A percentile compares a stretch with the other conserved stretches of the same genome.
These are phyloP conservation scores for Fraxinus nigra DNA, from an alignment of 305 asterid species.

Conservation along the genomic window DNA sequence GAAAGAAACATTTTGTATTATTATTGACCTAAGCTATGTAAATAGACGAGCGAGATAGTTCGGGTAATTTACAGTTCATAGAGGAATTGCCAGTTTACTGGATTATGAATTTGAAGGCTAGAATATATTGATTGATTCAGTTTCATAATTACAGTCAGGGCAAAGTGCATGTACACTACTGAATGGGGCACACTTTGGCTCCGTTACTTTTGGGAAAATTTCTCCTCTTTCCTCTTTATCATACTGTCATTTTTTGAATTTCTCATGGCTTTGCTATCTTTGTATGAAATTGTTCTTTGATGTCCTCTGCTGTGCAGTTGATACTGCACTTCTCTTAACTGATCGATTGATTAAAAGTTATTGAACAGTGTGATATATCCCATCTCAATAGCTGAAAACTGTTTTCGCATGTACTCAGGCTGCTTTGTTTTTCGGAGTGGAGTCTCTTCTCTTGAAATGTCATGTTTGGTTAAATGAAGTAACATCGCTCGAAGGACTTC, in stretches of 20 bases:
- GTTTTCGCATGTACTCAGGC: slow-evolving; percentile 47
- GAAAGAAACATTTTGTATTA: not conserved
- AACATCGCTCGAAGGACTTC: slow-evolving; percentile 40
- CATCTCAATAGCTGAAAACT: slow-evolving; percentile 20
- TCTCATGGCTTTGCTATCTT: not conserved
- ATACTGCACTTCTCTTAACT: not conserved
- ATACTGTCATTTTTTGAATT: slow-evolving; percentile 4
- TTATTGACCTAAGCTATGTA: slow-evolving; percentile 2
- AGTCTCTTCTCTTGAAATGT: slow-evolving; percentile 59
- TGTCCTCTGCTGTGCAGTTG: not conserved
- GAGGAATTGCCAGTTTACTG: not conserved
- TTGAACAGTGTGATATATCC: slow-evolving; percentile 14
- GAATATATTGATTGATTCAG: not conserved
- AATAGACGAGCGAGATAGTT: slow-evolving; percentile 10
- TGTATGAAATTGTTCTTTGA: slow-evolving; percentile 6
- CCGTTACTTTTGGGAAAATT: not conserved
- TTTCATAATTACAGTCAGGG: slow-evolving; percentile 2
- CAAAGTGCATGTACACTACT: not conserved
- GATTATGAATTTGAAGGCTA: not conserved
- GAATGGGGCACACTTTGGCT: not conserved
- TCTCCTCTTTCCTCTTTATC: not conserved
- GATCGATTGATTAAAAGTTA: slow-evolving; percentile 5
- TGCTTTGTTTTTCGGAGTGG: slow-evolving; percentile 87
- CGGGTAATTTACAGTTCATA: not conserved
- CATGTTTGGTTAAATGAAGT: slow-evolving; percentile 60